Evolutionary conservation across 2,329 filamentous ascomycete genomes (phyloP), one percentile per base, ranked within the genome.

Genomic region (Sporothrix mexicana): DNA sequence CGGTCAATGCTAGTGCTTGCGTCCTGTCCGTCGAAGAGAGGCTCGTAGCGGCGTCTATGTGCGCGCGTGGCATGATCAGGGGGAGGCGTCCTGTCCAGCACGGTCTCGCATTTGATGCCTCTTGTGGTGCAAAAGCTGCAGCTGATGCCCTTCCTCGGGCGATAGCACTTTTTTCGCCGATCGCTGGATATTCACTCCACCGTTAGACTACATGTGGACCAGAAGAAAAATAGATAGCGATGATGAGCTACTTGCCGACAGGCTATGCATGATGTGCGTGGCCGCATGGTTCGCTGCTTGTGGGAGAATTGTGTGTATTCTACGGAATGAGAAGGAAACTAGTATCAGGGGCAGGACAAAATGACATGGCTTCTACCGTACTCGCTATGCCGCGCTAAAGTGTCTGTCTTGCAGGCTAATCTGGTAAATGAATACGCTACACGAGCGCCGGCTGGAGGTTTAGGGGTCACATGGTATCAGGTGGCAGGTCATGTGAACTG

Each of bases 161-260:
- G 59, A 20, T 43, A 62, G 59, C 59, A 62, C 30, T 62, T 62
- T 36, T 62, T 62, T 43, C 59, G 59, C 30, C 59, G 59, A 62
- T 62, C 59, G 13, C 59, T 62, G 30, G 30, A 6, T 13, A 43
- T 62, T 43, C 36, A n/a, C 36, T 20, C 30, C 17, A 43, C 7
- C 30, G 30, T 62, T 43, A 62, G 59, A 30, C 3, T 30, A 36
- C 23, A 59, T 3, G 23, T 59, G 23, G 12, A 59, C 25, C 12
- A 55, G 12, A 23, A 23, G 5, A 23, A 55, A 55, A 20, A 59
- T 13, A 59, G 10, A 59, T 9, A 59, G 3, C 3, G 6, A 15
- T 10, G 55, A 30, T 30, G 53, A 13, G 53, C 20, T 59, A 59
- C 55, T 59, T 59, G 23, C 55, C 55, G 55, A 30, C 55, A 59